Evolutionary conservation across 1,284 basidiomycete species (phyloP).

Genomic region (Meripilus lineatus): DNA sequence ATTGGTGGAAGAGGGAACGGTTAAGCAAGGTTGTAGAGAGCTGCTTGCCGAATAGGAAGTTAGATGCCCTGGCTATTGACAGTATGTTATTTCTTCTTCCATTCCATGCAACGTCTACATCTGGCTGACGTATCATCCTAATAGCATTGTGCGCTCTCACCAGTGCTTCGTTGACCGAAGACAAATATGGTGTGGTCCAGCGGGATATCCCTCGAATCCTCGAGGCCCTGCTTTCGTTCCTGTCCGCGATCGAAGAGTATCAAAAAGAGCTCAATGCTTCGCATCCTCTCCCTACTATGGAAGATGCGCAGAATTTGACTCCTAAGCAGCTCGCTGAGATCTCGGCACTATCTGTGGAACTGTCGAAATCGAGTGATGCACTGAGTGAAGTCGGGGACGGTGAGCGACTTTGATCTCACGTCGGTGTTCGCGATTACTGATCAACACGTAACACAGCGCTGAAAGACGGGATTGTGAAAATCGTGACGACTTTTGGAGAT

Average conservation of each 20-base stretch:
- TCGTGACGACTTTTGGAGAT: slow-evolving; percentile 71
- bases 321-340: slow-evolving; percentile 26
- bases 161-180: slow-evolving; percentile 71
- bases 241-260: slow-evolving; percentile 62
- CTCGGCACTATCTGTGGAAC: slow-evolving; percentile 35
- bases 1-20: slow-evolving; percentile 59
- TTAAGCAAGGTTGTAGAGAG: slow-evolving; percentile 46
- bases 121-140: background rate
- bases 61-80: slow-evolving; percentile 55
- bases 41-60: slow-evolving; percentile 49
- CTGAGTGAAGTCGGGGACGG: slow-evolving; percentile 56
- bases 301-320: slow-evolving; percentile 29
- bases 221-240: slow-evolving; percentile 68
- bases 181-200: slow-evolving; percentile 79
- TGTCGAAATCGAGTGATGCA: slow-evolving; percentile 46
- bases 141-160: slow-evolving; percentile 67
- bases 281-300: slow-evolving; percentile 28
- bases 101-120: background rate
- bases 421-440: slow-evolving; percentile 7
- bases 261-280: slow-evolving; percentile 39
- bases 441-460: slow-evolving; percentile 41
- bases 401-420: slow-evolving; percentile 29
- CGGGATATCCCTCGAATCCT: slow-evolving; percentile 77
- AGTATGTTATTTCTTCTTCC: slow-evolving; percentile 34
- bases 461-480: slow-evolving; percentile 60